Evolutionary conservation across 1,284 basidiomycete genomes (phyloP).

Genomic region (Tilletia horrida): DNA sequence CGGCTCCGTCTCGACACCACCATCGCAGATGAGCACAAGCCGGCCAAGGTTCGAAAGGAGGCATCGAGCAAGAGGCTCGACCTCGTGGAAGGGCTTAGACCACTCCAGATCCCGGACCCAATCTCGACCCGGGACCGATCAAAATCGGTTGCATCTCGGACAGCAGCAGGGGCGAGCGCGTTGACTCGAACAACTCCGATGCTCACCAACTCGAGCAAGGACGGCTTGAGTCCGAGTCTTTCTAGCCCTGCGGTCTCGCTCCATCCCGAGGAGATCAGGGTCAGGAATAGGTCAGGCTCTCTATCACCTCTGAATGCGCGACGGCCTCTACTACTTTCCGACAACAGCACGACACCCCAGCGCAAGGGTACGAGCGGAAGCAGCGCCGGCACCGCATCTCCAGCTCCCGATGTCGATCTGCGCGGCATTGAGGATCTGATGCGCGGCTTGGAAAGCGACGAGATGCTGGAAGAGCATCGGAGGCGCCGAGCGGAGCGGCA

Average conservation of each 20-base stretch:
- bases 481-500: no score
- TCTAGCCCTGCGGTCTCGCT: no score
- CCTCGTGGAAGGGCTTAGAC: neutral
- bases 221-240: neutral
- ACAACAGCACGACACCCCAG: neutral
- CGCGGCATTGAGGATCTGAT: constrained; percentile 14
- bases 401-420: constrained; percentile 2
- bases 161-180: neutral
- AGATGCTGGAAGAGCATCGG: neutral
- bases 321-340: neutral
- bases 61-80: constrained; percentile 4
- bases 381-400: neutral
- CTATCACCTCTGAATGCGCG: neutral
- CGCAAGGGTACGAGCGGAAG: neutral
- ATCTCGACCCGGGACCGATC: neutral
- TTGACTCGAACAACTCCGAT: no score
- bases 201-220: no score
- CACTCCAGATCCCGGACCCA: neutral
- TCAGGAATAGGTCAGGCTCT: neutral
- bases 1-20: neutral
- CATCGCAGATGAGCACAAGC: neutral
- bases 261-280: neutral
- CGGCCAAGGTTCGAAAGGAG: neutral
- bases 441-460: constrained; percentile 8
- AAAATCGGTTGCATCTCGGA: neutral